phyloP scores from a whole-genome alignment of 2,329 filamentous ascomycete species.

The Rhinocladiella similis region DNA sequence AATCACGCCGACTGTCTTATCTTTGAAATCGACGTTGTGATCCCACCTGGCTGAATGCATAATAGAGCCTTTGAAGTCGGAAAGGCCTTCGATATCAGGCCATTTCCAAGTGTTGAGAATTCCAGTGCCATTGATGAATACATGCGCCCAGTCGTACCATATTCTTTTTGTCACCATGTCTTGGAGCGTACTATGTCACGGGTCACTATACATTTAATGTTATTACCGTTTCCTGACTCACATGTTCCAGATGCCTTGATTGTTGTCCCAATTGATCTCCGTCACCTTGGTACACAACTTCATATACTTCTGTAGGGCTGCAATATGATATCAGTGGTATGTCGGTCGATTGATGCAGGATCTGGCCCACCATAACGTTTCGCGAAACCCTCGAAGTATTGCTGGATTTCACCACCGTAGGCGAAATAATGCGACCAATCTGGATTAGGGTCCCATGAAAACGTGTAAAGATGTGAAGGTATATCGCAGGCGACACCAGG shows the following conservation, averaged over 20 bases:
- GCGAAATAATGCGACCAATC: constrained; percentile 27
- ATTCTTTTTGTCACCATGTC: constrained; percentile 13
- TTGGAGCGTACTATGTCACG: constrained; percentile 4
- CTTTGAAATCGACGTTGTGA: constrained; percentile 26
- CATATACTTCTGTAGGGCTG: constrained; percentile 33
- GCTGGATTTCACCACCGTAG: constrained; percentile 28
- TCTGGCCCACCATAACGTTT: background rate
- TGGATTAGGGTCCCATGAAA: constrained; percentile 20
- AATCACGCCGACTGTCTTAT: constrained; percentile 19
- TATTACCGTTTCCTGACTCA: constrained; percentile 27
- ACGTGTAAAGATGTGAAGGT: constrained; percentile 11
- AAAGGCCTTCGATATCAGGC: constrained; percentile 37
- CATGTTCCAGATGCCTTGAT: constrained; percentile 37
- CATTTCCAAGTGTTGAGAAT: constrained; percentile 38
- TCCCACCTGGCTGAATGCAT: constrained; percentile 36
- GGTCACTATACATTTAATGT: no score
- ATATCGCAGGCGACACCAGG: constrained; percentile 27
- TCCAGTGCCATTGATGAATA: constrained; percentile 37
- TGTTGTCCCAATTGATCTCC: constrained; percentile 37
- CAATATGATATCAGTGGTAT: background rate
- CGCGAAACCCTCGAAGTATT: constrained; percentile 31
- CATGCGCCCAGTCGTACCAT: background rate
- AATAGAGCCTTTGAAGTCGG: constrained; percentile 35
- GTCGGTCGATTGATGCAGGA: no score
- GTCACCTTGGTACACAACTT: constrained; percentile 37